phyloP scores from a whole-genome alignment of 306 rosid genomes.

The Cicer cuneatum region DNA sequence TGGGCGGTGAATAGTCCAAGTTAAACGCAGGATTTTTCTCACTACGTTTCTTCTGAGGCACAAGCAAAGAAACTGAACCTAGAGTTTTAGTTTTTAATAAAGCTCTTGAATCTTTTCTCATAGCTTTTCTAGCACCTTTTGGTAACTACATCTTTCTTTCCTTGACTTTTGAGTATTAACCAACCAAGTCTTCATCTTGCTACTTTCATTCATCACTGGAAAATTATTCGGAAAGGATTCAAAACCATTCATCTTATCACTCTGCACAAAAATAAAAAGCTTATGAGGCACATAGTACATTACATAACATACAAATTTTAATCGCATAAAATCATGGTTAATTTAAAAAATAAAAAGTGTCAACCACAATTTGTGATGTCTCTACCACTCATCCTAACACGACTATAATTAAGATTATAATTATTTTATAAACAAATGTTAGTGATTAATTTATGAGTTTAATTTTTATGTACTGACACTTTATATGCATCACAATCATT shows the following conservation, averaged over 20 bases:
- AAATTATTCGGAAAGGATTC: conserved; percentile 41
- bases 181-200: conserved; percentile 8
- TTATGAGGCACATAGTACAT: neutral
- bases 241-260: conserved; percentile 4
- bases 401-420: no score
- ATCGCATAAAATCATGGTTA: neutral
- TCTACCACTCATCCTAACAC: no score
- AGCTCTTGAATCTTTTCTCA: conserved; percentile 22
- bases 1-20: conserved; percentile 71
- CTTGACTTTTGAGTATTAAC: conserved; percentile 7
- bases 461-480: no score
- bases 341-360: neutral
- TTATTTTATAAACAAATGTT: no score
- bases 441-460: no score
- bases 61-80: conserved; percentile 50
- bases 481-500: no score
- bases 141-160: conserved; percentile 4
- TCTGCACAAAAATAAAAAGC: conserved; percentile 48
- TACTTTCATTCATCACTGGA: conserved; percentile 36
- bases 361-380: no score
- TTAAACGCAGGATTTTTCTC: conserved; percentile 62
- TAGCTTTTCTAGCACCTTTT: conserved; percentile 18
- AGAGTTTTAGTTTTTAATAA: neutral
- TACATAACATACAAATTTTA: neutral
- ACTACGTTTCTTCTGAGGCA: conserved; percentile 53